These are phyloP conservation scores for Fusarium robinianum DNA, from an alignment of 2,329 filamentous ascomycete genomes.

Conservation along the genomic window DNA sequence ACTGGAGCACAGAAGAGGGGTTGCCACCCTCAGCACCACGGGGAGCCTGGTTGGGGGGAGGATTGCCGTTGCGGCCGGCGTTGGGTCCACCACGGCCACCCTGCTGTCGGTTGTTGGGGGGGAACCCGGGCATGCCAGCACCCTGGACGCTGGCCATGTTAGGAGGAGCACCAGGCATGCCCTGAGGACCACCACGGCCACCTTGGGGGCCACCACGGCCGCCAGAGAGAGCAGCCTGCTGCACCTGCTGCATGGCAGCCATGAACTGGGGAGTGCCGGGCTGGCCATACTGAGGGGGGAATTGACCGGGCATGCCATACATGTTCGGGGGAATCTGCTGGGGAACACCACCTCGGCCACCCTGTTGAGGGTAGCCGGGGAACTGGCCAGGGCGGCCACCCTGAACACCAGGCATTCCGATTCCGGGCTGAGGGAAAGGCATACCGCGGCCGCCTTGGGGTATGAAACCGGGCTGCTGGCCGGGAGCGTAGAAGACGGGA, in stretches of 20 bases:
- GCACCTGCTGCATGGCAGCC: slow-evolving; percentile 80
- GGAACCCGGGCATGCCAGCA: slow-evolving; percentile 60
- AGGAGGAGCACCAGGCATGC: slow-evolving; percentile 75
- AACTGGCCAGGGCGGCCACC: slow-evolving; percentile 86
- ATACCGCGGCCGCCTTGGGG: slow-evolving; percentile 68
- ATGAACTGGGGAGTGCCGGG: slow-evolving; percentile 79
- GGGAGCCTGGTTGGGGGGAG: slow-evolving; percentile 53
- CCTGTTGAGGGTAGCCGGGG: slow-evolving; percentile 82
- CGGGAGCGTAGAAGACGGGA: slow-evolving; percentile 89
- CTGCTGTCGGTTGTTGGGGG: slow-evolving; percentile 59
- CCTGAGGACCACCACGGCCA: slow-evolving; percentile 62
- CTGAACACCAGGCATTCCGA: slow-evolving; percentile 73
- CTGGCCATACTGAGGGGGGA: slow-evolving; percentile 80
- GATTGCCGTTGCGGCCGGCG: slow-evolving; percentile 50
- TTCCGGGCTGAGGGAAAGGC: slow-evolving; percentile 66
- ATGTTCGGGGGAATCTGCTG: slow-evolving; percentile 88
- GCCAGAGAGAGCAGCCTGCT: slow-evolving; percentile 63
- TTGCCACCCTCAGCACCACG: slow-evolving; percentile 46
- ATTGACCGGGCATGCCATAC: slow-evolving; percentile 80
- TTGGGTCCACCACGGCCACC: slow-evolving; percentile 53
- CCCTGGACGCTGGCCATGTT: slow-evolving; percentile 59
- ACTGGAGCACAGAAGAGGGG: slow-evolving; percentile 53
- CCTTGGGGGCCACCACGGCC: slow-evolving; percentile 69
- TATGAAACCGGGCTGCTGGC: slow-evolving; percentile 74
- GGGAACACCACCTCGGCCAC: slow-evolving; percentile 82